These are phyloP conservation scores for Lentinula novae-zelandiae DNA, from an alignment of 1,284 basidiomycete species.

Conservation along the genomic window DNA sequence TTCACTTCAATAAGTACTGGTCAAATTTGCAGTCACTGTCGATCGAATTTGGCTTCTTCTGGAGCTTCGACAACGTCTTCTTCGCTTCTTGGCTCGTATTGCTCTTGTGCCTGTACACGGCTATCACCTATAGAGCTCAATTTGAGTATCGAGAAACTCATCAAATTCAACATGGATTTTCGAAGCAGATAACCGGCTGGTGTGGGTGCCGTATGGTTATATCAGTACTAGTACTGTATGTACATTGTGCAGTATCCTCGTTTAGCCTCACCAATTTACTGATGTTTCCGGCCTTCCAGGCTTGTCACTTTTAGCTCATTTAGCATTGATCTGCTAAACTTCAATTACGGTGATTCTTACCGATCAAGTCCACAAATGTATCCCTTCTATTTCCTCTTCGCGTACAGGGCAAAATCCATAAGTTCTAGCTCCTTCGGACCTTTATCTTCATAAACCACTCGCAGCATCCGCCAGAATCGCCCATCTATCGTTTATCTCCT, in stretches of 20 bases:
- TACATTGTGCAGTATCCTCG: background rate
- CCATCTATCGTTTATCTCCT: constrained; percentile 8
- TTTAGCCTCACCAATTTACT: background rate
- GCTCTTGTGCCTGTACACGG: background rate
- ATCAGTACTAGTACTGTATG: background rate
- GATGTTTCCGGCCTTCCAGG: constrained; percentile 1
- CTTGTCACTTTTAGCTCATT: constrained; percentile 7
- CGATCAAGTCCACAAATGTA: constrained; percentile 4
- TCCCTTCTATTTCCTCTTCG: constrained; percentile 13
- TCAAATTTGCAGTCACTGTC: constrained; percentile 1
- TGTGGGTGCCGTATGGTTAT: background rate
- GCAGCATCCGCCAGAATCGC: constrained; percentile 4
- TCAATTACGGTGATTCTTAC: background rate
- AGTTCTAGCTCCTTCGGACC: constrained; percentile 10
- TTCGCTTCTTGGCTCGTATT: background rate
- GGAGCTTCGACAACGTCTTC: background rate
- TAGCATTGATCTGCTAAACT: constrained; percentile 2
- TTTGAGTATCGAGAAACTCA: background rate
- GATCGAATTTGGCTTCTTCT: constrained; percentile 3
- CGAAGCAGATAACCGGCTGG: background rate
- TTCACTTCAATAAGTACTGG: background rate
- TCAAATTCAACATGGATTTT: background rate
- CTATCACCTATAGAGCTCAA: background rate
- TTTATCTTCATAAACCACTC: constrained; percentile 4
- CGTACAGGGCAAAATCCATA: constrained; percentile 4